phyloP scores from a whole-genome alignment of 805 yeast species.

The Teunomyces aglyptinius region DNA sequence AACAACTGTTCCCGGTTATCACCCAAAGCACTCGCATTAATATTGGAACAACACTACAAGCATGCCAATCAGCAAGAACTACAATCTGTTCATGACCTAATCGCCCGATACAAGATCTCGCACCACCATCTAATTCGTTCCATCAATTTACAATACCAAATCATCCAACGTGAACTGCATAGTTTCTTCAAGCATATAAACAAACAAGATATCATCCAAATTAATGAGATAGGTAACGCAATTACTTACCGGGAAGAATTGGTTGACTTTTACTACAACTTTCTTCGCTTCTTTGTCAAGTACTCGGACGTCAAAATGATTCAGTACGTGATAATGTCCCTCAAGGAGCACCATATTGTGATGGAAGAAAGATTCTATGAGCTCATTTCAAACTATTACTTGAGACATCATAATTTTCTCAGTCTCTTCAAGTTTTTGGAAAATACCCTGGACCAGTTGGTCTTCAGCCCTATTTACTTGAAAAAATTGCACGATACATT shows the following conservation, averaged over 20 bases:
- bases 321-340: conserved; percentile 25
- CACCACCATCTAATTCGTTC: conserved; percentile 24
- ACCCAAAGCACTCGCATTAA: conserved; percentile 23
- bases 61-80: conserved; percentile 30
- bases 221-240: conserved; percentile 17
- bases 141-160: conserved; percentile 22
- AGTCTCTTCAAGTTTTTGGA: conserved; percentile 25
- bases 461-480: conserved; percentile 23
- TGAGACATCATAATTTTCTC: conserved; percentile 25
- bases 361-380: conserved; percentile 14
- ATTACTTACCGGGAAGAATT: conserved; percentile 16
- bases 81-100: conserved; percentile 16
- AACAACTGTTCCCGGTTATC: conserved; percentile 18
- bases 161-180: conserved; percentile 24
- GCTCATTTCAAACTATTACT: conserved; percentile 25
- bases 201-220: conserved; percentile 20
- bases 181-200: conserved; percentile 24
- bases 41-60: conserved; percentile 28
- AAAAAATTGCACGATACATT: conserved; percentile 28
- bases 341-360: conserved; percentile 10
- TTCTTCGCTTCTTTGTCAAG: conserved; percentile 27
- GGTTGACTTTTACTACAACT: conserved; percentile 25
- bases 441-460: conserved; percentile 14
- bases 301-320: conserved; percentile 27
- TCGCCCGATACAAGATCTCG: conserved; percentile 17